Conservation (phyloP, 2,329 filamentous ascomycete species). For the Neonectria neomacrospora region DNA sequence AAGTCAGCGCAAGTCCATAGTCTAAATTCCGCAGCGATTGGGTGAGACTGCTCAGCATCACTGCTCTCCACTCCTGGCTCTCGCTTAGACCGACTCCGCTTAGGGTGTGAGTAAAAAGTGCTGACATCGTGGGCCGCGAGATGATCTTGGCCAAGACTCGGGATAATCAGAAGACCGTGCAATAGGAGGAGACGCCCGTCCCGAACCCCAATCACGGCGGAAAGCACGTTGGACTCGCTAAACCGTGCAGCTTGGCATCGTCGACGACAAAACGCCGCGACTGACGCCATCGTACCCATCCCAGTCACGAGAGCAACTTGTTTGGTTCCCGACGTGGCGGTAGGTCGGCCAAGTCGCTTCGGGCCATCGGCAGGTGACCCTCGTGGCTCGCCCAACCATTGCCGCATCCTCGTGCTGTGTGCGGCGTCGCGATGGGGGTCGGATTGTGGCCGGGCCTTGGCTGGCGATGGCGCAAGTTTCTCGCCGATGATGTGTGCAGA, state of each 20-base stretch:
- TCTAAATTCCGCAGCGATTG: neutral
- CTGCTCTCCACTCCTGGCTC: neutral
- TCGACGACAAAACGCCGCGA: slow-evolving; percentile 16
- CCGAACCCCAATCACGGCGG: neutral
- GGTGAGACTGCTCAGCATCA: neutral
- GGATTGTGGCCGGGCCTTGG: slow-evolving; percentile 36
- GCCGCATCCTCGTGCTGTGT: slow-evolving; percentile 17
- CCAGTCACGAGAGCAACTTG: neutral
- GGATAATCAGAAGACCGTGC: neutral
- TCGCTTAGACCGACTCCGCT: neutral
- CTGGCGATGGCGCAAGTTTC: slow-evolving; percentile 38
- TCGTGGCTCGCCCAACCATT: slow-evolving; percentile 19
- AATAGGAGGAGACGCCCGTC: neutral
- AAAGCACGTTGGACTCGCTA: neutral
- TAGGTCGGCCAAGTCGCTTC: slow-evolving; percentile 18
- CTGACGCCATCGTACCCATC: slow-evolving; percentile 2
- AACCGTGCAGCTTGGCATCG: slow-evolving; percentile 13
- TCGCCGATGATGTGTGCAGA: slow-evolving; percentile 35
- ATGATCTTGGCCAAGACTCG: neutral
- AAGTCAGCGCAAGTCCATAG: too few relatives aligned
- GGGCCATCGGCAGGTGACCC: slow-evolving; percentile 26
- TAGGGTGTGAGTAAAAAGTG: too few relatives aligned
- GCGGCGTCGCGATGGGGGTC: slow-evolving; percentile 27
- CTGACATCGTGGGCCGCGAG: too few relatives aligned
- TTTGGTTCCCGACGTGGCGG: slow-evolving; percentile 1